A percentile compares a stretch with the other conserved stretches of the same genome.
phyloP scores from a whole-genome alignment of 306 rosid species.

The Cucumis sativus region Cucumber_9930_V3 NC_026658.2:3147001-3147500 shows the following conservation, averaged over 20 bases:
- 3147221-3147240: constrained; percentile 18
- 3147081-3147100: constrained; percentile 13
- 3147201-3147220: constrained; percentile 16
- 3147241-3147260: constrained; percentile 15
- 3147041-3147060: constrained; percentile 20
- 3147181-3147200: constrained; percentile 12
- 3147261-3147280: constrained; percentile 20
- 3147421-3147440: background rate
- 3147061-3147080: constrained; percentile 16
- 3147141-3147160: background rate
- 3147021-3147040: constrained; percentile 16
- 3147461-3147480: background rate
- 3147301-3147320: constrained; percentile 13
- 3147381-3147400: background rate
- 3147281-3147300: constrained; percentile 33
- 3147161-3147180: constrained; percentile 12
- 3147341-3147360: background rate
- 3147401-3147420: background rate
- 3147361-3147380: background rate
- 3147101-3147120: constrained; percentile 10
- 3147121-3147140: constrained; percentile 11
- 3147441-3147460: background rate
- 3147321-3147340: background rate
- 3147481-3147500: background rate
- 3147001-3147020: constrained; percentile 15